Base-by-base conservation (phyloP, 1,139 yeast species). In the Sugiyamaella sp. region DNA sequence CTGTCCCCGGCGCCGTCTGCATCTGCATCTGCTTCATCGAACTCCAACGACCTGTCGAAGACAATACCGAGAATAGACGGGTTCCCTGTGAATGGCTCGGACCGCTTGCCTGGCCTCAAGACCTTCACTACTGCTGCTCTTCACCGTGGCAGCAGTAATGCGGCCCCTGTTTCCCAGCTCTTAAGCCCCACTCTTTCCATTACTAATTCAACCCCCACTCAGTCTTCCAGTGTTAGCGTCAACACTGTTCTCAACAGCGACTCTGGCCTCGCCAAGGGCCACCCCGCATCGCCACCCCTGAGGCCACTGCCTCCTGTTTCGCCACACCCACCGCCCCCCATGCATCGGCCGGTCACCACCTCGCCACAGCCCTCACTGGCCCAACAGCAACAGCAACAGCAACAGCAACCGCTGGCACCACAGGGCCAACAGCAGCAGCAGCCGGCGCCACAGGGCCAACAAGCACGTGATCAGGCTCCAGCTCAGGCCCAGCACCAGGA, bases 81-180 rank as follows among this genome's bases (percentile, higher is more conserved):
- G 9, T 6, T 5, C 10, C 9, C 29, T 24, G 29, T 10, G 9
- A 24, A 24, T 24, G 9, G 35, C 8, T 4, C 35, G 4, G n/a
- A 29, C 35, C 35, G 35, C n/a, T 29, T 29, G 14, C 35, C 35
- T 5, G 47, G 47, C 10, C 32, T 44, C 12, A 44, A 39, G 4
- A 44, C 47, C 8, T 44, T 44, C 14, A 20, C 47, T 4, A 17
- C 39, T 20, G 45, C 12, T 10, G 25, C n/a, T 10, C 9, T 40
- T 5, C 9, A 38, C 27, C 19, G 42, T 4, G 24, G 9, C 27
- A 38, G 9, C 19, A 20, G 35, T 14, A 22, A 29, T 25, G 35
- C 46, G 4, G 46, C 46, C 29, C 46, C 46, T 14, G 46, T 43
- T 3, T 43, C 46, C 4, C 37, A 43, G 14, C 20, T 43, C 16